Conservation (phyloP, 2,329 filamentous ascomycete species). For the Achaetomium macrosporum region DNA sequence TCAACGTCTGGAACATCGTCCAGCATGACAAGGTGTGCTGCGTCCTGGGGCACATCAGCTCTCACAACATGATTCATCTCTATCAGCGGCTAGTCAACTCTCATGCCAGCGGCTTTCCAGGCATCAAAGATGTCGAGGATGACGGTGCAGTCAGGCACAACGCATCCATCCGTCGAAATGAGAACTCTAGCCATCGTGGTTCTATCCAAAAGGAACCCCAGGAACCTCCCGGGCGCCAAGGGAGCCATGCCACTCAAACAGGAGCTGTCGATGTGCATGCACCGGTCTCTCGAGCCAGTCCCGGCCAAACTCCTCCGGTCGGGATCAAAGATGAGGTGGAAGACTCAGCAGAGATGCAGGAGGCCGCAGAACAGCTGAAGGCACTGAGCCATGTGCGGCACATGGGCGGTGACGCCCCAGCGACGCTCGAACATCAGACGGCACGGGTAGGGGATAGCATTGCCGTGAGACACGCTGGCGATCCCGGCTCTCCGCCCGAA, state of each 20-base stretch:
- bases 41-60: conserved; percentile 59
- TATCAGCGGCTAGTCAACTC: conserved; percentile 54
- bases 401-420: conserved; percentile 40
- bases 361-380: conserved; percentile 61
- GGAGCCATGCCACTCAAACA: conserved; percentile 7
- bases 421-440: conserved; percentile 30
- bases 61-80: conserved; percentile 60
- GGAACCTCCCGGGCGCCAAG: conserved; percentile 22
- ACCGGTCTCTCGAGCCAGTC: conserved; percentile 12
- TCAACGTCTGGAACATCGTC: conserved; percentile 57
- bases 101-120: conserved; percentile 37
- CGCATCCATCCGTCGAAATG: conserved; percentile 24
- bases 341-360: conserved; percentile 64
- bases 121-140: conserved; percentile 50
- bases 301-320: conserved; percentile 29
- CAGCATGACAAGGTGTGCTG: conserved; percentile 63
- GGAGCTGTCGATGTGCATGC: conserved; percentile 9
- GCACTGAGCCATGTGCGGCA: conserved; percentile 59
- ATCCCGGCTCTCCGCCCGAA: conserved; percentile 39
- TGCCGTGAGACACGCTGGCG: conserved; percentile 31
- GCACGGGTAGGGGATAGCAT: conserved; percentile 25
- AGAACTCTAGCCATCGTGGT: conserved; percentile 18
- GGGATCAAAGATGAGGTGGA: conserved; percentile 46
- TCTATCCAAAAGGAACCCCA: conserved; percentile 20
- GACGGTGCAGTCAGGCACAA: conserved; percentile 43